Evolutionary conservation across 2,329 filamentous ascomycete genomes (phyloP).

Genomic region (Neobulgaria alba): DNA sequence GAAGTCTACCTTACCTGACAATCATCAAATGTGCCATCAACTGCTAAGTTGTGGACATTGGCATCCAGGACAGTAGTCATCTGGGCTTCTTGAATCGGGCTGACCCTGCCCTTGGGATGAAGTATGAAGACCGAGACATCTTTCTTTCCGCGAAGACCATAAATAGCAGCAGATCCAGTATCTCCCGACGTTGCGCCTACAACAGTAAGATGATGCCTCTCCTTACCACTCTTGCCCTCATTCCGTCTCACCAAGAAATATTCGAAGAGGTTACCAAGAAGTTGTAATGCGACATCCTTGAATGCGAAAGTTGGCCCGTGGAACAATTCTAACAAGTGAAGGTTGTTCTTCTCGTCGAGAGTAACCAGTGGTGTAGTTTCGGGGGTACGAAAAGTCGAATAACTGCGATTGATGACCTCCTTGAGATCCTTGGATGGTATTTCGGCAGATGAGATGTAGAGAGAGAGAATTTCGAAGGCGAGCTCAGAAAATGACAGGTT

Average conservation of each 20-base stretch:
- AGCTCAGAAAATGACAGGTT: slow-evolving; percentile 73
- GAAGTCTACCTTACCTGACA: slow-evolving; percentile 56
- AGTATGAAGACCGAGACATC: slow-evolving; percentile 96
- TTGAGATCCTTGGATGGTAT: slow-evolving; percentile 75
- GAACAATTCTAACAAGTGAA: slow-evolving; percentile 89
- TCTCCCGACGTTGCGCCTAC: slow-evolving; percentile 82
- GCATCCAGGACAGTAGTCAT: slow-evolving; percentile 90
- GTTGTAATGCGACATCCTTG: slow-evolving; percentile 90
- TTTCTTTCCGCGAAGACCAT: slow-evolving; percentile 89
- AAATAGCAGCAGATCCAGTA: slow-evolving; percentile 92
- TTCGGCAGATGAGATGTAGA: slow-evolving; percentile 79
- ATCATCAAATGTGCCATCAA: slow-evolving; percentile 89
- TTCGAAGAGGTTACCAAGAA: slow-evolving; percentile 92
- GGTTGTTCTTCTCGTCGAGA: slow-evolving; percentile 61
- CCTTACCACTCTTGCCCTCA: slow-evolving; percentile 52
- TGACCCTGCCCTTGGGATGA: slow-evolving; percentile 83
- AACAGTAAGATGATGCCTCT: slow-evolving; percentile 70
- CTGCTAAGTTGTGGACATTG: slow-evolving; percentile 88
- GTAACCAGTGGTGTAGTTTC: slow-evolving; percentile 73
- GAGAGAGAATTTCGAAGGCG: slow-evolving; percentile 74
- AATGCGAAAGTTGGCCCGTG: slow-evolving; percentile 94
- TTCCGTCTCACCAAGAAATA: slow-evolving; percentile 75
- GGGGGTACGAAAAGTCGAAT: slow-evolving; percentile 76
- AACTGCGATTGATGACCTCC: slow-evolving; percentile 74
- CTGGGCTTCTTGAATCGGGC: slow-evolving; percentile 87